phyloP scores from a whole-genome alignment of 2,329 filamentous ascomycete genomes.

The Exophiala dermatitidis region DNA sequence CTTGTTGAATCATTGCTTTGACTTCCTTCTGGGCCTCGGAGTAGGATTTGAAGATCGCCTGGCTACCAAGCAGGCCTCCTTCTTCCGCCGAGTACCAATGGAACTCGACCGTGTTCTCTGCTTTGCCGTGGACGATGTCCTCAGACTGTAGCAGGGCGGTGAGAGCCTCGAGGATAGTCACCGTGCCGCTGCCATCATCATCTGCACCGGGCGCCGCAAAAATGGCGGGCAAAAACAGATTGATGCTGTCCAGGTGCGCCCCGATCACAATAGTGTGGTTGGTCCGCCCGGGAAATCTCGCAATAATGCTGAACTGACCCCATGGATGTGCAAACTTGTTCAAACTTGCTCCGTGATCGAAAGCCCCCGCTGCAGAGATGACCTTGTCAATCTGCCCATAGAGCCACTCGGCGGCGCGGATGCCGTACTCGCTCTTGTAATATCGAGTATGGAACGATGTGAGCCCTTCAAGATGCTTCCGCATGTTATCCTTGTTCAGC shows the following conservation, averaged over 20 bases:
- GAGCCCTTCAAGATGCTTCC: constrained; percentile 64
- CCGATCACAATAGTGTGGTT: constrained; percentile 83
- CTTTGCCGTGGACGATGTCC: constrained; percentile 62
- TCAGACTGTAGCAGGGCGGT: constrained; percentile 69
- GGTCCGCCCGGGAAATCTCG: constrained; percentile 77
- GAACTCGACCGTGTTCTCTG: constrained; percentile 84
- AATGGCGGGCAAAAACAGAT: constrained; percentile 77
- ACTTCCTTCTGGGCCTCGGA: constrained; percentile 65
- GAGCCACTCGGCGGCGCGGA: constrained; percentile 82
- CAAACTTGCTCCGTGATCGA: constrained; percentile 58
- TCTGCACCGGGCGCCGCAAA: constrained; percentile 88
- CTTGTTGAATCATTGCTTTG: constrained; percentile 96
- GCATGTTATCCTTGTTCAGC: constrained; percentile 70
- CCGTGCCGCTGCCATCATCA: constrained; percentile 85
- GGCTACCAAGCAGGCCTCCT: constrained; percentile 76
- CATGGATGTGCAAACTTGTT: constrained; percentile 73
- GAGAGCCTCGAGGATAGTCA: constrained; percentile 89
- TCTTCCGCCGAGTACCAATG: constrained; percentile 95
- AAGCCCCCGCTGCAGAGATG: constrained; percentile 63
- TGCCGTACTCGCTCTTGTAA: constrained; percentile 58
- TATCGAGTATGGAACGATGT: constrained; percentile 54
- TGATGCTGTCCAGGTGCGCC: constrained; percentile 92
- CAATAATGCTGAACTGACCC: constrained; percentile 87
- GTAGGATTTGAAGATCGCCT: constrained; percentile 81
- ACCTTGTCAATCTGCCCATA: constrained; percentile 65